These are phyloP conservation scores for Microglena sp. DNA, from an alignment of 139 green algal species.

Conservation along the genomic window DNA sequence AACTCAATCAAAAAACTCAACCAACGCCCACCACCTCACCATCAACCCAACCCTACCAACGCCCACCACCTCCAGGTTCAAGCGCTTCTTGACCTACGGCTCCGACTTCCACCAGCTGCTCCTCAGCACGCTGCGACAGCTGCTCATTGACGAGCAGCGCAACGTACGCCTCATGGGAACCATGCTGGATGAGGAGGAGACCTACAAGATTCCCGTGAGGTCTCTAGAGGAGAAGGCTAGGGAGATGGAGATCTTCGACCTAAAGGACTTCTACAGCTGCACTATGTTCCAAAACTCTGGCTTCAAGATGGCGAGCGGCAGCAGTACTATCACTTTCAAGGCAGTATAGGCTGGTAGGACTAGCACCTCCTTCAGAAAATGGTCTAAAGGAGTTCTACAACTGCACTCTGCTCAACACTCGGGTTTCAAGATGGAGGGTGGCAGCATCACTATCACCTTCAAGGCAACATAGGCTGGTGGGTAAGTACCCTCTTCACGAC, in stretches of 20 bases:
- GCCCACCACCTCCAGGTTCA: too few species aligned
- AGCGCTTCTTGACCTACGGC: conserved; percentile 24
- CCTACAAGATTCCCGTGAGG: conserved; percentile 20
- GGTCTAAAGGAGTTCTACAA: too few species aligned
- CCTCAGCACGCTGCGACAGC: conserved; percentile 30
- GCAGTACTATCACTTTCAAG: conserved; percentile 2
- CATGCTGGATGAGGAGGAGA: conserved; percentile 8
- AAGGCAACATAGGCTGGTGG: not conserved
- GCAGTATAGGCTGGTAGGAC: not conserved
- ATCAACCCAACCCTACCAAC: too few species aligned
- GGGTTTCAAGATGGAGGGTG: too few species aligned
- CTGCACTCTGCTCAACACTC: too few species aligned
- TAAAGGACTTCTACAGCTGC: conserved; percentile 60
- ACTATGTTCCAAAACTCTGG: conserved; percentile 40
- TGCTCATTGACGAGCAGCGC: conserved; percentile 60
- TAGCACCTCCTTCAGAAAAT: too few species aligned
- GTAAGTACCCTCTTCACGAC: not conserved
- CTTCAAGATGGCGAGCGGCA: conserved; percentile 38
- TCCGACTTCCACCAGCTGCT: conserved; percentile 42
- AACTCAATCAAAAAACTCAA: too few species aligned
- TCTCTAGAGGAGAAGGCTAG: conserved; percentile 67
- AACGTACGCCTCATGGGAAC: conserved; percentile 31
- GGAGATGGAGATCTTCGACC: conserved; percentile 75
- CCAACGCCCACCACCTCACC: too few species aligned
- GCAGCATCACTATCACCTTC: not conserved